Percentiles rank a stretch among this genome's conserved stretches.
These are phyloP conservation scores for Metschnikowia henanensis DNA, from an alignment of 805 yeast species.

Conservation along the genomic window DNA sequence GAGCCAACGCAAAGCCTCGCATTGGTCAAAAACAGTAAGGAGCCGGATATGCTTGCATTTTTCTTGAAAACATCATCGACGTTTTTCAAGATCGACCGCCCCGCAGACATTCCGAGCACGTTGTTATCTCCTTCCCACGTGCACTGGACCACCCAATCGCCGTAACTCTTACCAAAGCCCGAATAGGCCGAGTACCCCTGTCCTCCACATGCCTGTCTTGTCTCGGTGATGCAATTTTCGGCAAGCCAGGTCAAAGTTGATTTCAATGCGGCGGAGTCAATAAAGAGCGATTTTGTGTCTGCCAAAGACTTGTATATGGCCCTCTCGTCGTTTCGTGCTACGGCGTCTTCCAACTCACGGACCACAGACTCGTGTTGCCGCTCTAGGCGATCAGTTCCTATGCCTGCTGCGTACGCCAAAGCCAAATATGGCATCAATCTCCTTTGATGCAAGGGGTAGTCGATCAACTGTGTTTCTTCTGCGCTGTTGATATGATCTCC, in stretches of 20 bases:
- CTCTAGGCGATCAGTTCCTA: slow-evolving; percentile 41
- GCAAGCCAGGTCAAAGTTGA: slow-evolving; percentile 46
- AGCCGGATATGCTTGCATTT: slow-evolving; percentile 12
- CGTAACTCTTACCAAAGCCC: slow-evolving; percentile 45
- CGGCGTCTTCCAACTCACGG: slow-evolving; percentile 37
- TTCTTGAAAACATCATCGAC: slow-evolving; percentile 27
- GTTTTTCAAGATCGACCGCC: slow-evolving; percentile 39
- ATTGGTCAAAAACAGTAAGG: slow-evolving; percentile 18
- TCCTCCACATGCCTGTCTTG: slow-evolving; percentile 49
- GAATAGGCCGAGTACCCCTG: slow-evolving; percentile 46
- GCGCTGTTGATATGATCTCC: slow-evolving; percentile 17
- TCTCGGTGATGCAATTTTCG: slow-evolving; percentile 41
- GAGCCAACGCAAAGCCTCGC: slow-evolving; percentile 11
- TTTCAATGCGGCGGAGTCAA: slow-evolving; percentile 46
- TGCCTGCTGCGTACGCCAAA: slow-evolving; percentile 36
- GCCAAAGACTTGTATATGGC: slow-evolving; percentile 32
- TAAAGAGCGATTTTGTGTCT: slow-evolving; percentile 42
- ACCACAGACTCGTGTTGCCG: slow-evolving; percentile 31
- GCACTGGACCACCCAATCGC: slow-evolving; percentile 49
- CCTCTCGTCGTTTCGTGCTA: slow-evolving; percentile 30
- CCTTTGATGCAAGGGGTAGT: slow-evolving; percentile 47
- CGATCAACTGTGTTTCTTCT: slow-evolving; percentile 42
- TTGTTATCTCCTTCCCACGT: slow-evolving; percentile 53
- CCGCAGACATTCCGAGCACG: slow-evolving; percentile 42
- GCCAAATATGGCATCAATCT: slow-evolving; percentile 47